Evolutionary conservation across 768 basidiomycete genomes (phyloP).

Genomic region (Kwoniella botswanensis): DNA sequence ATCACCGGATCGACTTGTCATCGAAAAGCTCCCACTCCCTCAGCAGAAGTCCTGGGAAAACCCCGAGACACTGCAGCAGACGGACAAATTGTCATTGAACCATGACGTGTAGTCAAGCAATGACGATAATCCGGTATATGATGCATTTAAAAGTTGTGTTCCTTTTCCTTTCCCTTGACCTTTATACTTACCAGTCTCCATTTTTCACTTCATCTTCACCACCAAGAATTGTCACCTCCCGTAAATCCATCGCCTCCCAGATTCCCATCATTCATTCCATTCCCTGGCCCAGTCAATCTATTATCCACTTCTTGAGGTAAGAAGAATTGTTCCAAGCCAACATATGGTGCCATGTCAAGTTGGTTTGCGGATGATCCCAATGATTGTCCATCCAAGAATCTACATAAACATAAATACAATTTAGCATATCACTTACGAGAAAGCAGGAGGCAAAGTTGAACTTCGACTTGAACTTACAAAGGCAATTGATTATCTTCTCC

Average conservation of each 20-base stretch:
- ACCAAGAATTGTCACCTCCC: conserved; percentile 4
- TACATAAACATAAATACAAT: conserved; percentile 17
- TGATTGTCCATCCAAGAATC: conserved; percentile 57
- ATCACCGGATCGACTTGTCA: background rate
- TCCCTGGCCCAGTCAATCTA: conserved; percentile 32
- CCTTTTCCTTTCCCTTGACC: no score
- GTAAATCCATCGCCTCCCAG: conserved; percentile 1
- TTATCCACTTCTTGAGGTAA: conserved; percentile 54
- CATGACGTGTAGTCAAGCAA: no score
- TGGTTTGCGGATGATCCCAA: conserved; percentile 39
- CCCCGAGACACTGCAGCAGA: no score
- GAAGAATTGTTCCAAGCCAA: conserved; percentile 57
- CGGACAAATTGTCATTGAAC: no score
- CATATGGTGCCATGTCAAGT: conserved; percentile 44
- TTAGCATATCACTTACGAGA: background rate
- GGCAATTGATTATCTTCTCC: conserved; percentile 53
- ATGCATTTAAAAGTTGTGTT: no score
- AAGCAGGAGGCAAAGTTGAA: no score
- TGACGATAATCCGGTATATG: no score
- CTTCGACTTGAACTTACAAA: conserved; percentile 40
- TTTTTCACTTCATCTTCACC: background rate
- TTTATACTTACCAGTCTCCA: no score
- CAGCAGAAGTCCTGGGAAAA: background rate
- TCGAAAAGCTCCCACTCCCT: background rate
- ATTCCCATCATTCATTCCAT: conserved; percentile 2